Conservation (phyloP, 1,139 yeast genomes). For the Diutina rugosa region DNA sequence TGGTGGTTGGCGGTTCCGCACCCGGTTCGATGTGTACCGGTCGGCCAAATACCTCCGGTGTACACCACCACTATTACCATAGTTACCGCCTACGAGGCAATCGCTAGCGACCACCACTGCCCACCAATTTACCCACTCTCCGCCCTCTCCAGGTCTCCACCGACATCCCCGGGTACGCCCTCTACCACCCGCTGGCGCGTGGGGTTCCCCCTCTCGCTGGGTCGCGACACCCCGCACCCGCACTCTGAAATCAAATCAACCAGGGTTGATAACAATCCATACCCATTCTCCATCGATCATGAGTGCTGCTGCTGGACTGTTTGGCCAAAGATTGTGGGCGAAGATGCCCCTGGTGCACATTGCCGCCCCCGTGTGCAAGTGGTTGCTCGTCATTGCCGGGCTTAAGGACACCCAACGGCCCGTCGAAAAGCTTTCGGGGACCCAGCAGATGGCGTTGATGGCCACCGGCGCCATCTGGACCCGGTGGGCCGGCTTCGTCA, state of each 20-base stretch:
- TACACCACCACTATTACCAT: too few species aligned
- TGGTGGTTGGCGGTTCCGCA: neutral
- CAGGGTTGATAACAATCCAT: neutral
- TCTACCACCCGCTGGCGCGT: too few species aligned
- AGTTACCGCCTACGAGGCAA: too few species aligned
- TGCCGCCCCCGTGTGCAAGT: slow-evolving; percentile 65
- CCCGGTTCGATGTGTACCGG: neutral
- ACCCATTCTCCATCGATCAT: neutral
- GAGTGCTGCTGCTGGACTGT: slow-evolving; percentile 1
- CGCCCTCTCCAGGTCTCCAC: neutral
- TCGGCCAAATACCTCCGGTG: neutral
- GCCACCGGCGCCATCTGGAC: slow-evolving; percentile 97
- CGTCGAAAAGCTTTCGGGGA: slow-evolving; percentile 80
- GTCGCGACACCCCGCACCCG: neutral
- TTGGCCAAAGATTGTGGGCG: slow-evolving; percentile 1
- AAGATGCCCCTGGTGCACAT: slow-evolving; percentile 47
- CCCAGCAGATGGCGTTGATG: slow-evolving; percentile 80
- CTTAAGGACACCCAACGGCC: slow-evolving; percentile 79
- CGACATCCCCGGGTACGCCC: neutral
- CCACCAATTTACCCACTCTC: neutral
- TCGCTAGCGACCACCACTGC: too few species aligned
- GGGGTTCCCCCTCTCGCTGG: neutral
- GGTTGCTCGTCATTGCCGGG: slow-evolving; percentile 91
- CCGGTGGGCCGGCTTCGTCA: slow-evolving; percentile 88
- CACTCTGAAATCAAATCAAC: neutral